Percentiles rank a stretch among this genome's conserved stretches.
Conservation (phyloP, 2,329 filamentous ascomycete species). For the Leptosphaerulina australis region DNA sequence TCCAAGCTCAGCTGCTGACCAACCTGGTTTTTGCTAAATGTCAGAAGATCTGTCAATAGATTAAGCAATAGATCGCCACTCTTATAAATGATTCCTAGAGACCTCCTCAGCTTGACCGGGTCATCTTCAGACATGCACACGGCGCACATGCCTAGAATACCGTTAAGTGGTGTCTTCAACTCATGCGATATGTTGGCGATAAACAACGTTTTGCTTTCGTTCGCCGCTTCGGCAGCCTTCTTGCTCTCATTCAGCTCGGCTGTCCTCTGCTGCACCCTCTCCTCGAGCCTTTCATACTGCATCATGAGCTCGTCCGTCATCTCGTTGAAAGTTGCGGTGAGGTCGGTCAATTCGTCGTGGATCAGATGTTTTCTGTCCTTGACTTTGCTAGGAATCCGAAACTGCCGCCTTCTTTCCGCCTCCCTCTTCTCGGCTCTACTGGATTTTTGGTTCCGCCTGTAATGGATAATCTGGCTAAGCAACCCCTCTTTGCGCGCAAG, state of each 20-base stretch:
- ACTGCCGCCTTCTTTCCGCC: conserved; percentile 59
- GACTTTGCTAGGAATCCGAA: conserved; percentile 86
- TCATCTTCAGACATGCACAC: conserved; percentile 94
- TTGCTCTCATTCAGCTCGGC: conserved; percentile 87
- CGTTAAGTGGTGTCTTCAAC: conserved; percentile 92
- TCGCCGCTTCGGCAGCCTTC: conserved; percentile 90
- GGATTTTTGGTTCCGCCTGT: conserved; percentile 41
- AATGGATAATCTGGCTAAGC: conserved; percentile 47
- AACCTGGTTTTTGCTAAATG: conserved; percentile 94
- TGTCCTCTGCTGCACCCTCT: conserved; percentile 82
- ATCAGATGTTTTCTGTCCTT: conserved; percentile 75
- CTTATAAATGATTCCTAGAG: conserved; percentile 86
- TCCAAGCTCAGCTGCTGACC: conserved; percentile 82
- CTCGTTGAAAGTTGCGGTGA: conserved; percentile 85
- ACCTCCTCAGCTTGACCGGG: conserved; percentile 76
- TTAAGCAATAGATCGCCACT: conserved; percentile 84
- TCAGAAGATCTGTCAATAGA: conserved; percentile 84
- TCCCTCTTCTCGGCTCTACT: conserved; percentile 47
- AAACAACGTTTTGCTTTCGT: conserved; percentile 96
- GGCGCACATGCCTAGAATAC: conserved; percentile 91
- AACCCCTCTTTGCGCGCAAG: conserved; percentile 56
- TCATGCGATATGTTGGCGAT: conserved; percentile 92
- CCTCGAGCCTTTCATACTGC: conserved; percentile 83
- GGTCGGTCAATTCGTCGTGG: conserved; percentile 82
- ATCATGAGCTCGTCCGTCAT: conserved; percentile 90